Conservation (phyloP, 306 rosid species). For the Benincasa hispida region DNA sequence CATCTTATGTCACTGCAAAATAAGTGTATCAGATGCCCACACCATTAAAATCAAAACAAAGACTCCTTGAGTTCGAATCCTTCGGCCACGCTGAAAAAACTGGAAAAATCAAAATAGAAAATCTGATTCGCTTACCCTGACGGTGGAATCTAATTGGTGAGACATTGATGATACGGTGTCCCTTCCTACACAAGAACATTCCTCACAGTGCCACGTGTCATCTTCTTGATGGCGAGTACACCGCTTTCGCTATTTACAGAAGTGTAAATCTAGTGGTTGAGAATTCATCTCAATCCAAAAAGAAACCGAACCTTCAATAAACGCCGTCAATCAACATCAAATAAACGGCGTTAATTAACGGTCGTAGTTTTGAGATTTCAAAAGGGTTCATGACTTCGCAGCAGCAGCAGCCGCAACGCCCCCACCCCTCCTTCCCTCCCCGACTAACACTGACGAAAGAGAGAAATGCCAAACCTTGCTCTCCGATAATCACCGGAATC, state of each 20-base stretch:
- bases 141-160: not conserved
- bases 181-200: not conserved
- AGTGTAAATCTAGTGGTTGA: not conserved
- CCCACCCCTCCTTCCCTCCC: not conserved
- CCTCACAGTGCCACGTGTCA: not conserved
- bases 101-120: no score
- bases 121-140: no score
- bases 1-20: no score
- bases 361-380: not conserved
- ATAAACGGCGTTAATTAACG: not conserved
- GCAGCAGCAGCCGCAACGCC: slow-evolving; percentile 7
- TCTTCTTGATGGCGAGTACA: not conserved
- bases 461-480: not conserved
- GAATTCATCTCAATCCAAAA: not conserved
- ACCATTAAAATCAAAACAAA: no score
- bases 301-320: not conserved
- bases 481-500: slow-evolving; percentile 10
- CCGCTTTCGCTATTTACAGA: not conserved
- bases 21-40: no score
- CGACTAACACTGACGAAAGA: slow-evolving; percentile 1
- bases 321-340: slow-evolving; percentile 9
- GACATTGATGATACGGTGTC: not conserved
- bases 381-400: not conserved
- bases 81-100: no score
- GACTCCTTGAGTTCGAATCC: no score